Evolutionary conservation across 441 rosid species (phyloP).

Genomic region (Raphanus hybrid): DNA sequence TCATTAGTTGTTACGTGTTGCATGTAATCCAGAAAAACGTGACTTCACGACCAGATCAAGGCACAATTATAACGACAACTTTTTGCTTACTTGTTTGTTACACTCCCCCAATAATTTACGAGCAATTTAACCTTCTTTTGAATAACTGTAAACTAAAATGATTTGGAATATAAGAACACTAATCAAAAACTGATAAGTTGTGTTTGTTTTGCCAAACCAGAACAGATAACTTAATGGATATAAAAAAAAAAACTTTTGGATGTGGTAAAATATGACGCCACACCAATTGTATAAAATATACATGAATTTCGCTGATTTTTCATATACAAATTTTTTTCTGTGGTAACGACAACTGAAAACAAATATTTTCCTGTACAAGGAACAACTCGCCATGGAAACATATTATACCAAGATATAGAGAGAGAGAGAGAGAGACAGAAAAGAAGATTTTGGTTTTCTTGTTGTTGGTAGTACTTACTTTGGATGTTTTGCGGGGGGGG

Average conservation of each 20-base stretch:
- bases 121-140: neutral
- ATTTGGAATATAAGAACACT: constrained; percentile 1
- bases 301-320: neutral
- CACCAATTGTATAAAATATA: constrained; percentile 17
- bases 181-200: neutral
- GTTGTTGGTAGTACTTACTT: constrained; percentile 14
- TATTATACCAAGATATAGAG: neutral
- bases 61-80: constrained; percentile 21
- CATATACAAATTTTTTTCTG: constrained; percentile 10
- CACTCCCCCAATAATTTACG: neutral
- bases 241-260: no score
- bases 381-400: constrained; percentile 36
- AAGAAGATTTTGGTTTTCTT: neutral
- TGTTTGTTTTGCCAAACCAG: neutral
- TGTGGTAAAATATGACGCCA: neutral
- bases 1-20: constrained; percentile 36
- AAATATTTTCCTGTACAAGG: constrained; percentile 32
- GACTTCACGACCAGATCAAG: constrained; percentile 31
- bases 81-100: constrained; percentile 16
- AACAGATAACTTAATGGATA: neutral
- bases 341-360: constrained; percentile 13
- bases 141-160: neutral
- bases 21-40: constrained; percentile 9
- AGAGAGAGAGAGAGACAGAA: neutral
- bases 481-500: no score